Base-by-base conservation (phyloP, 176 grass and related monocot genomes). In the Oryza meyeriana region DNA sequence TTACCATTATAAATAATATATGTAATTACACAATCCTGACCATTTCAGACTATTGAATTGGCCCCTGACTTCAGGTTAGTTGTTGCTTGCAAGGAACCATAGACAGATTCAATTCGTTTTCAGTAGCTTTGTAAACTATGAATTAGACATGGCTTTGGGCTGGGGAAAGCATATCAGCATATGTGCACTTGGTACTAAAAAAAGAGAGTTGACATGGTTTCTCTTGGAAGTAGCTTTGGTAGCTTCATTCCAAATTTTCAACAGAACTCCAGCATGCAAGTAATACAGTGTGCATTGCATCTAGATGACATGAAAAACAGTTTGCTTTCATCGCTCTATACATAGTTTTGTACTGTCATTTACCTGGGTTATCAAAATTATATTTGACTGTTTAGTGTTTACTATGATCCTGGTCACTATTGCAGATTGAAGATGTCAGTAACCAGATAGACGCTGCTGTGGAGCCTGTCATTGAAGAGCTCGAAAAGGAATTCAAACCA, bases 391-490 rank as follows among this genome's bases (percentile, higher is more conserved):
- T 58, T 48, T 71, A 74, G 10, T 11, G 10, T 58, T 48, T 71
- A 55, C 10, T 50, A 57, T 7, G 22, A 44, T n/a, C 64, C 57
- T 28, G 17, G 34, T 20, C 35, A 35, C 25, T 4, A 2, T 47
- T 67, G 25, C 76, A 94, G 89, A 88, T 91, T 58, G 92, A 91
- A 79, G 42, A 55, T 7, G 33, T 89, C 61, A 71, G 85, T 13
- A 81, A 79, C 11, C 47, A 85, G 77, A 83, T 91, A 0, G 86
- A 91, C 17, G 63, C 84, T 0, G 39, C 82, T 3, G 75, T 89
- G 44, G 87, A 94, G 64, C 87, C 89, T 82, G 70, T 87, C 64
- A 91, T 94, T 75, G 55, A 89, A 57, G 57, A 82, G 10, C 70
- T 89, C 2, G 81, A 83, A 69, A 82, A 89, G 50, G 77, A 94